Evolutionary conservation across 371 early-diverging fungal species (phyloP), one percentile per base, ranked within the genome.

Genomic region (Fennellomyces sp.): DNA sequence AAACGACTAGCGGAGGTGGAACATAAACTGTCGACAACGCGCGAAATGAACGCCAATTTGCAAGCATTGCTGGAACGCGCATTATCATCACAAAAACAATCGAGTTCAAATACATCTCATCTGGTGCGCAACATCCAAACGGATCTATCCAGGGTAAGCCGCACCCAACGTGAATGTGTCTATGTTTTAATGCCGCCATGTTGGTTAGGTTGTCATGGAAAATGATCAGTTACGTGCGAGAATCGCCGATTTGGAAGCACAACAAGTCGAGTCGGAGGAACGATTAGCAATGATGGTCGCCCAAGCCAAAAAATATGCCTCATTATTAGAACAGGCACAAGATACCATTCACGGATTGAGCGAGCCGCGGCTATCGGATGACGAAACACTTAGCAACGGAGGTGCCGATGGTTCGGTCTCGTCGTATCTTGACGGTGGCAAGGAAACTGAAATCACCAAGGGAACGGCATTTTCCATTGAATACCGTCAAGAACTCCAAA

Each of bases 261-360:
- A 85, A 15, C 88, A 88, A 51, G 61, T 78, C 15, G 81, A 86
- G 49, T 83, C 82, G 29, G 88, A 88, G 48, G 83, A 82, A 29
- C 79, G 80, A 56, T 66, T 88, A 17, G 73, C 81, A 21, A 75
- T 78, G 29, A 84, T 88, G 83, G 84, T 86, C 33, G 80, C 82
- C 33, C 84, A 85, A 55, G 85, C 88, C 11, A 75, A 84, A 54
- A 85, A 88, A 63, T 88, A 88, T 67, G 85, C 88, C 7, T 63
- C 76, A 15, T 48, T 85, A 42, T 74, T 88, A 19, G 85, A 88
- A 56, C 83, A 86, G 56, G 88, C 88, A 2, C 88, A 88, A 59
- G 84, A 86, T 64, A 86, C 85, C 10, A 88, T 88, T 47, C 85
- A 87, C 36, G 68, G 66, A 25, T 55, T 82, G 35, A 76, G 80